phyloP scores from a whole-genome alignment of 2,329 filamentous ascomycete genomes.

The Fusarium oligoseptatum region DNA sequence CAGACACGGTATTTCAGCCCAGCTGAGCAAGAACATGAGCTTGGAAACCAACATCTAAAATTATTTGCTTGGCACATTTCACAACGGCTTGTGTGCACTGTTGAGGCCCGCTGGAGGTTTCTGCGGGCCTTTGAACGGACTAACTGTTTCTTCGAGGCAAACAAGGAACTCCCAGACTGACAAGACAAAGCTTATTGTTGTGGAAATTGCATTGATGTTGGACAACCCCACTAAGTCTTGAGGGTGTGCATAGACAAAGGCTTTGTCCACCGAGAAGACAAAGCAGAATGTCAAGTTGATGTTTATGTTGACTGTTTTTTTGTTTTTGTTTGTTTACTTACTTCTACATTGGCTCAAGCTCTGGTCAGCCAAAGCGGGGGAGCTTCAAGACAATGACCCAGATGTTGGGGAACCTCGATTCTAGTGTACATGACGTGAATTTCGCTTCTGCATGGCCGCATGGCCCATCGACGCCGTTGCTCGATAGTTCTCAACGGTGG shows the following conservation, averaged over 20 bases:
- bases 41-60: not conserved
- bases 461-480: conserved; percentile 9
- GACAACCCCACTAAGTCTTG: conserved; percentile 8
- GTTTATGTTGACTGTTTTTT: conserved; percentile 6
- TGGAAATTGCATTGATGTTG: conserved; percentile 25
- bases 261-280: not conserved
- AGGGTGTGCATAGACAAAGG: not conserved
- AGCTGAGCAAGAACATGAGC: not conserved
- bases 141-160: not conserved
- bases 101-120: not conserved
- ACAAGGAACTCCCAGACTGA: not conserved
- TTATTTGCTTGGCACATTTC: not conserved
- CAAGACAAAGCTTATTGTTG: not conserved
- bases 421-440: conserved; percentile 29
- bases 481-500: conserved; percentile 33
- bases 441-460: conserved; percentile 36
- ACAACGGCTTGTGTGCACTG: too few species aligned
- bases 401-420: conserved; percentile 12
- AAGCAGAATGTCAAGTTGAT: not conserved
- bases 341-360: conserved; percentile 1
- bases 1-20: not conserved
- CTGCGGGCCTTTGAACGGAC: not conserved
- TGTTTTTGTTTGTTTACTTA: conserved; percentile 21
- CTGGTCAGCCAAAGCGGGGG: conserved; percentile 15
- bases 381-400: not conserved